phyloP scores from a whole-genome alignment of 805 yeast species.

The Nakazawaea peltata region DNA sequence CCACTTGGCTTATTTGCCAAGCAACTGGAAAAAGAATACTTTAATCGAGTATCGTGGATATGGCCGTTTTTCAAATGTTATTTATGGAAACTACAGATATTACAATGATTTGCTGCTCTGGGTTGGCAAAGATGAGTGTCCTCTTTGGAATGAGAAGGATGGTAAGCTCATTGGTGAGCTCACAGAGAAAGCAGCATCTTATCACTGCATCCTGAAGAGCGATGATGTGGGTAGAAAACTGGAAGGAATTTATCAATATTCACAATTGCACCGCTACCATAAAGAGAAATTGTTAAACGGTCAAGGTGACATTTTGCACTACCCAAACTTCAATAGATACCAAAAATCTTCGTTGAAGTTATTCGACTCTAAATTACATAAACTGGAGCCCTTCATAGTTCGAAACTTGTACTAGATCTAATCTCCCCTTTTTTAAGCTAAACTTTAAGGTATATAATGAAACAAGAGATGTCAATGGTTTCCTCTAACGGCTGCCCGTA shows the following conservation, averaged over 20 bases:
- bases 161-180: no score
- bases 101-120: conserved; percentile 5
- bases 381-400: conserved; percentile 9
- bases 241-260: no score
- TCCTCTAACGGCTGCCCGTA: no score
- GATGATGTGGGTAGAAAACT: no score
- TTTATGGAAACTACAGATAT: conserved; percentile 3
- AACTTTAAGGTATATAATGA: no score
- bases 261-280: no score
- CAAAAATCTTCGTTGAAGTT: conserved; percentile 5
- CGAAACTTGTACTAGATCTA: conserved; percentile 1
- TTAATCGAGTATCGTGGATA: conserved; percentile 6
- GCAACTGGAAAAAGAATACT: conserved; percentile 8
- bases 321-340: background rate
- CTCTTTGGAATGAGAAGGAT: conserved; percentile 5
- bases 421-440: no score
- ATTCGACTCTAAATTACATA: conserved; percentile 6
- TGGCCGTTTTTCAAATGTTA: conserved; percentile 2
- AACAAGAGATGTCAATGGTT: no score
- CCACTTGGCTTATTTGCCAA: conserved; percentile 6
- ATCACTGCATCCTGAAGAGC: no score
- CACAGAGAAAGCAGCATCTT: no score
- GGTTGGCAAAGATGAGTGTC: conserved; percentile 6
- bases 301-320: conserved; percentile 5
- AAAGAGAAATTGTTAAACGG: conserved; percentile 5